Evolutionary conservation across 2,329 filamentous ascomycete genomes (phyloP).

Genomic region (Aureobasidium sp.): DNA sequence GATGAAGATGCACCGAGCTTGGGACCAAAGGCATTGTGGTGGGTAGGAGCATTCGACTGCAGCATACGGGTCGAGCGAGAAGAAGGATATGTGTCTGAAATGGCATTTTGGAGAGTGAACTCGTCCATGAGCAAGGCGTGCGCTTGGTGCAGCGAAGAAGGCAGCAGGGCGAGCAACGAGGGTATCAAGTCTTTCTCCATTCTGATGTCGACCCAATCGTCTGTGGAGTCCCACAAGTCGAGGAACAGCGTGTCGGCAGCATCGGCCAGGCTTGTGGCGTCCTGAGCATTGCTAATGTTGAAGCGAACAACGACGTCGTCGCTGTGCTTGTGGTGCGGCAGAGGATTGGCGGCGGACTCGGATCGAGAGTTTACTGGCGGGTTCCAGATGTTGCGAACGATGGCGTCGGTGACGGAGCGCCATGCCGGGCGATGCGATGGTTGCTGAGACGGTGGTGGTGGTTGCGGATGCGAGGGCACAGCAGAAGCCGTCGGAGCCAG

Average conservation of each 20-base stretch:
- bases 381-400: constrained; percentile 16
- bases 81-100: constrained; percentile 65
- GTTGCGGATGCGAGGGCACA: constrained; percentile 9
- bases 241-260: constrained; percentile 68
- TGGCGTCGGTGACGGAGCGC: constrained; percentile 15
- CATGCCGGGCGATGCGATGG: constrained; percentile 11
- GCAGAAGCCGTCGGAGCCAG: constrained; percentile 2
- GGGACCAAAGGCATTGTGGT: constrained; percentile 18
- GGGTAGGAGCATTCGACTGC: constrained; percentile 3
- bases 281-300: constrained; percentile 59
- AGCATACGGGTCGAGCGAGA: constrained; percentile 15
- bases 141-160: constrained; percentile 59
- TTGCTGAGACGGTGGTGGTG: constrained; percentile 7
- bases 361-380: background rate
- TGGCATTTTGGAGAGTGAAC: constrained; percentile 56
- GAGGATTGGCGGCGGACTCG: constrained; percentile 6
- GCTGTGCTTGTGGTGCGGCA: constrained; percentile 29
- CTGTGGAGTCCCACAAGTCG: constrained; percentile 81
- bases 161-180: constrained; percentile 71
- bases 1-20: constrained; percentile 26
- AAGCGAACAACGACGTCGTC: constrained; percentile 86
- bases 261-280: constrained; percentile 62
- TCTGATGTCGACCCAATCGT: constrained; percentile 76
- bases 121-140: constrained; percentile 73
- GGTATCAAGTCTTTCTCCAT: constrained; percentile 66